These are phyloP conservation scores for Fusarium sp. DNA, from an alignment of 2,329 filamentous ascomycete species.

Conservation along the genomic window DNA sequence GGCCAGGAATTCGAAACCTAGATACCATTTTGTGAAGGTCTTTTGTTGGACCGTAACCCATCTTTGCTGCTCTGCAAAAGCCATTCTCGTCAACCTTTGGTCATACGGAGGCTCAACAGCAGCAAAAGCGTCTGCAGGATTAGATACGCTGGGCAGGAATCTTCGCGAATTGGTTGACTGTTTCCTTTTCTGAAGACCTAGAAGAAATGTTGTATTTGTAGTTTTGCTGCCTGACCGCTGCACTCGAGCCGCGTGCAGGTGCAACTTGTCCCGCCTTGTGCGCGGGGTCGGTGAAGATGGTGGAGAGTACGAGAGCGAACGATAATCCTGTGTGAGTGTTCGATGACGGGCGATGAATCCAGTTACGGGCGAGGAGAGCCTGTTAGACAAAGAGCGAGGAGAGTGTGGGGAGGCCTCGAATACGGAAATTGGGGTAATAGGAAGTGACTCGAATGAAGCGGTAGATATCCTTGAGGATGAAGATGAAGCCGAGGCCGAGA, in stretches of 20 bases:
- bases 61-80: conserved; percentile 70
- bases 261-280: conserved; percentile 57
- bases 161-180: conserved; percentile 35
- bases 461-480: conserved; percentile 35
- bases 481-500: conserved; percentile 28
- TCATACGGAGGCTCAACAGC: conserved; percentile 60
- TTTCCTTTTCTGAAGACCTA: conserved; percentile 33
- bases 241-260: conserved; percentile 59
- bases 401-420: conserved; percentile 24
- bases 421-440: conserved; percentile 31
- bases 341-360: conserved; percentile 27
- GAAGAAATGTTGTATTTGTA: conserved; percentile 27
- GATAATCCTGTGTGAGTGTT: conserved; percentile 35
- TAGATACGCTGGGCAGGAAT: conserved; percentile 48
- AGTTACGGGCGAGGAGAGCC: conserved; percentile 30
- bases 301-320: conserved; percentile 33
- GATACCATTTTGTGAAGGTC: conserved; percentile 94
- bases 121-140: conserved; percentile 55
- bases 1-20: neutral
- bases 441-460: conserved; percentile 35
- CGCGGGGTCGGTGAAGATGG: conserved; percentile 47
- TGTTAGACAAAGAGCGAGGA: conserved; percentile 10
- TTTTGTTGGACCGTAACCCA: conserved; percentile 92
- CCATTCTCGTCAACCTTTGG: conserved; percentile 66
- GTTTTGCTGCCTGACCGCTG: conserved; percentile 56